Percentiles rank a stretch among this genome's conserved stretches.
These are phyloP conservation scores for Gossypium thurberi DNA, from an alignment of 345 rosid genomes.

Conservation along the genomic window DNA sequence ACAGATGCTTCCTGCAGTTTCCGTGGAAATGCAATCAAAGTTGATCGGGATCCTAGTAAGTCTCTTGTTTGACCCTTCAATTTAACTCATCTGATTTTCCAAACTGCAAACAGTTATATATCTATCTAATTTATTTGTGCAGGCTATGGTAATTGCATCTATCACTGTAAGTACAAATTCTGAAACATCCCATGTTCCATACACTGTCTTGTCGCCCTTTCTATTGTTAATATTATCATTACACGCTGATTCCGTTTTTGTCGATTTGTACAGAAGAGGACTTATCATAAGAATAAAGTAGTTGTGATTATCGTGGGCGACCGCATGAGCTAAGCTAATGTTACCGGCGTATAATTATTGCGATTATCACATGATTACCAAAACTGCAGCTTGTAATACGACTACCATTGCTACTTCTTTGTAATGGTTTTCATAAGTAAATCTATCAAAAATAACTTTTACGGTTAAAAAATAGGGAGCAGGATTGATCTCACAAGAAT, in stretches of 20 bases:
- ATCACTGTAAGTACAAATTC: conserved; percentile 38
- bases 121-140: conserved; percentile 15
- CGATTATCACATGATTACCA: neutral
- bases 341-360: neutral
- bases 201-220: neutral
- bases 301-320: too few species aligned
- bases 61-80: neutral
- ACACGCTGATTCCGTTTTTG: too few species aligned
- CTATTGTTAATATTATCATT: neutral
- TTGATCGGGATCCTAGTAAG: neutral
- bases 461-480: too few species aligned
- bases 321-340: too few species aligned
- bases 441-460: too few species aligned
- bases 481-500: accelerated
- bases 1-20: conserved; percentile 4
- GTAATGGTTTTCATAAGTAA: neutral
- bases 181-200: neutral
- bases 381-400: neutral
- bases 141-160: conserved; percentile 65
- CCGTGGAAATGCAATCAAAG: neutral
- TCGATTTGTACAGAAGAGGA: too few species aligned
- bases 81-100: too few species aligned
- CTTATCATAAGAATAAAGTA: too few species aligned
- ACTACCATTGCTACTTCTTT: neutral
- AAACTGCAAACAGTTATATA: too few species aligned